These are phyloP conservation scores for Kwoniella sp. DNA, from an alignment of 768 basidiomycete genomes.

Conservation along the genomic window DNA sequence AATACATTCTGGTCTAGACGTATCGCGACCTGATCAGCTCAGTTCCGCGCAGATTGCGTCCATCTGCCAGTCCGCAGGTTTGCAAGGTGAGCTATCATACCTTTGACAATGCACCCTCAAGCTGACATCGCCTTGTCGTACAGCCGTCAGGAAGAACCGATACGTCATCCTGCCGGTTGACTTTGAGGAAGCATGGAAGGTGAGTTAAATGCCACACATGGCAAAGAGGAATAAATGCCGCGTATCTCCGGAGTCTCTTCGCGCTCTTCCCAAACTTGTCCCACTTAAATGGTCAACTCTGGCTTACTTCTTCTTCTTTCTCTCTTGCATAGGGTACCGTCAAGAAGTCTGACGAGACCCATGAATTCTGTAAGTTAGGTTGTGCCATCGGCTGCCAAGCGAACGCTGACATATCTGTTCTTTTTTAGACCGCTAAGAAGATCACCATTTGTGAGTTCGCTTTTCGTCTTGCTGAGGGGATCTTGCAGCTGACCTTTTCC, in stretches of 20 bases:
- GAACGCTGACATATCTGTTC: background rate
- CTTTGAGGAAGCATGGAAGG: conserved; percentile 99
- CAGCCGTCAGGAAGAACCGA: conserved; percentile 95
- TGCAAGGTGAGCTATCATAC: conserved; percentile 65
- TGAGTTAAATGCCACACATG: conserved; percentile 58
- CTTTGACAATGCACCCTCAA: background rate
- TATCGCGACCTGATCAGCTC: conserved; percentile 90
- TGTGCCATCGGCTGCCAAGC: background rate
- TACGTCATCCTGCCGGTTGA: conserved; percentile 94
- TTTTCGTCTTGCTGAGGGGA: background rate
- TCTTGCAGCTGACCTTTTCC: background rate
- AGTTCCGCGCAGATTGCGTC: conserved; percentile 94
- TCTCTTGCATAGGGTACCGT: conserved; percentile 72
- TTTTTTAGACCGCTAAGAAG: conserved; percentile 33
- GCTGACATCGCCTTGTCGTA: conserved; percentile 15
- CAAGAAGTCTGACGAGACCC: conserved; percentile 92
- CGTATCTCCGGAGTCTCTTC: too few relatives aligned
- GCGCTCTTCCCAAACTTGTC: too few relatives aligned
- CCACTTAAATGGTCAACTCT: background rate
- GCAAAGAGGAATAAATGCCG: too few relatives aligned
- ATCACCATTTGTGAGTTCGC: conserved; percentile 4
- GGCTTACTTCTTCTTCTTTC: conserved; percentile 23
- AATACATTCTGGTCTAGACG: conserved; percentile 58
- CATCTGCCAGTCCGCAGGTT: conserved; percentile 91
- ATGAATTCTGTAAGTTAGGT: conserved; percentile 75